phyloP scores from a whole-genome alignment of 345 rosid species.

The Combretum micranthum region DNA sequence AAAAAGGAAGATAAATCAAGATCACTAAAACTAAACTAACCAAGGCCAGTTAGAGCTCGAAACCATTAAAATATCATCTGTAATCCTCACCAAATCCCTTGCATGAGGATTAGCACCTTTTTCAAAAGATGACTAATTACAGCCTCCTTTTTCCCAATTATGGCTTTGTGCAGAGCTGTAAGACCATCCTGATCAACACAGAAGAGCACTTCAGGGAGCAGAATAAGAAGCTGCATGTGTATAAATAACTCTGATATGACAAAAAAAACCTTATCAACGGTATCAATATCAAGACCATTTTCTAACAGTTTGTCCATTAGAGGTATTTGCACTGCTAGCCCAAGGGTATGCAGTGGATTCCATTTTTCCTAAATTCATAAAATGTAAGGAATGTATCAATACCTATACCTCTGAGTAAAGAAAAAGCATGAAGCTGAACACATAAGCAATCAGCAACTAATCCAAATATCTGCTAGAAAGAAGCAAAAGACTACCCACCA shows the following conservation, averaged over 20 bases:
- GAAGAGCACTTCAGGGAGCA: slow-evolving; percentile 1
- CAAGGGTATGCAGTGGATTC: slow-evolving; percentile 84
- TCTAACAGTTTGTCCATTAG: slow-evolving; percentile 64
- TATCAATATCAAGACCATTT: slow-evolving; percentile 56
- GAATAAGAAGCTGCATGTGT: background rate
- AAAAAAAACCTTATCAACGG: slow-evolving; percentile 50
- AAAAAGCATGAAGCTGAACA: slow-evolving; percentile 6
- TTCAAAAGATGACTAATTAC: slow-evolving; percentile 81
- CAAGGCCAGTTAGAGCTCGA: no score
- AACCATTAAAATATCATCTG: no score
- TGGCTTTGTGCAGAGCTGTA: slow-evolving; percentile 77
- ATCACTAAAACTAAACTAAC: no score
- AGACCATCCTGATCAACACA: slow-evolving; percentile 50
- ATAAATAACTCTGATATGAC: background rate
- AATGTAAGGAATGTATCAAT: slow-evolving; percentile 1
- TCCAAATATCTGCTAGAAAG: background rate
- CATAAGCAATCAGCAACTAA: no score
- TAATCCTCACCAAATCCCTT: slow-evolving; percentile 52
- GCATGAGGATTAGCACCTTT: slow-evolving; percentile 84
- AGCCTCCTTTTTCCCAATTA: slow-evolving; percentile 86
- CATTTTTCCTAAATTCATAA: slow-evolving; percentile 54
- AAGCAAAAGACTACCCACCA: background rate
- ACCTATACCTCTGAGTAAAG: slow-evolving; percentile 2
- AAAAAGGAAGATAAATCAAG: background rate
- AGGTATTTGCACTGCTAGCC: slow-evolving; percentile 62